Evolutionary conservation across 257 asterid species (phyloP).

Genomic region (Solanum paucissectum): DNA sequence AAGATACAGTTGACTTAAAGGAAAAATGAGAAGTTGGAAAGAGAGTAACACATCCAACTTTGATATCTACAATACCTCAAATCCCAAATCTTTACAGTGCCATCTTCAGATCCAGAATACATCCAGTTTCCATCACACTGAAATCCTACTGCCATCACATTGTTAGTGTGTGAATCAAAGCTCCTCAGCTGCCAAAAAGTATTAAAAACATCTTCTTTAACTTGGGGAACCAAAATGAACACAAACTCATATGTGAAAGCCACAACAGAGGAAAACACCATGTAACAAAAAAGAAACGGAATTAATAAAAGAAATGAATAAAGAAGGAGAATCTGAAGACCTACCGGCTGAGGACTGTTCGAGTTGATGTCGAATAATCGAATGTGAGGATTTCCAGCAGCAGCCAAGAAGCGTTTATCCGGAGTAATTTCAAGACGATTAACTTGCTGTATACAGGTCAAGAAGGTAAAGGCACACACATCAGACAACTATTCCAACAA

Average conservation of each 20-base stretch:
- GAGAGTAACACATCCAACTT: neutral
- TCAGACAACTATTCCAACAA: neutral
- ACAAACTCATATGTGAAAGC: neutral
- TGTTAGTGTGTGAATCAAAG: conserved; percentile 93
- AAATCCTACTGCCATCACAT: conserved; percentile 98
- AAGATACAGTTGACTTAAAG: conserved; percentile 2
- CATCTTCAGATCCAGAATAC: conserved; percentile 99
- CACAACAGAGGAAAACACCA: neutral
- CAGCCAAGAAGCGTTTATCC: conserved; percentile 79
- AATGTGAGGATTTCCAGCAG: conserved; percentile 98
- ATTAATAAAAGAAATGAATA: neutral
- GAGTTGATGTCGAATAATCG: conserved; percentile 86
- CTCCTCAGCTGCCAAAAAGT: conserved; percentile 60
- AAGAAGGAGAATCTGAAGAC: conserved; percentile 1
- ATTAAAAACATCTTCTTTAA: neutral
- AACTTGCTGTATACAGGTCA: conserved; percentile 55
- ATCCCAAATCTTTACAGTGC: conserved; percentile 97
- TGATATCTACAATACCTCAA: conserved; percentile 37
- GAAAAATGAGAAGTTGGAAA: neutral
- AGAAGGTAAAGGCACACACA: neutral
- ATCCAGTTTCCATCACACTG: conserved; percentile 98
- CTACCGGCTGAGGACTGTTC: conserved; percentile 81
- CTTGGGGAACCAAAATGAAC: neutral
- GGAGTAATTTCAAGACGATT: conserved; percentile 95
- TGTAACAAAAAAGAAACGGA: neutral